These are phyloP conservation scores for Rhodotorula sp. DNA, from an alignment of 1,284 basidiomycete genomes.

Conservation along the genomic window DNA sequence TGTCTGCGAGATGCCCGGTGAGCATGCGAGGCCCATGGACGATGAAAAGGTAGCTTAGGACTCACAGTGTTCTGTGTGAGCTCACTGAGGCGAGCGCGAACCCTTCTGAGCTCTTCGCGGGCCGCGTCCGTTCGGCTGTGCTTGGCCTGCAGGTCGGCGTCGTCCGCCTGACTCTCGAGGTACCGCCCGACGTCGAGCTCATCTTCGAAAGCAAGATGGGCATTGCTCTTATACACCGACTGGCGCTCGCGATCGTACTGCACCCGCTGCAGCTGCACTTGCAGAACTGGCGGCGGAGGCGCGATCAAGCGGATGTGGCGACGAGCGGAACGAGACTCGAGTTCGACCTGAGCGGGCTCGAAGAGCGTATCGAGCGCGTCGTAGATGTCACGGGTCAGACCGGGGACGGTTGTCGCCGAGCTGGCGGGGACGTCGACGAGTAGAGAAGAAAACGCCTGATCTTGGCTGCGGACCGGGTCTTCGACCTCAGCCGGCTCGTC, in stretches of 20 bases:
- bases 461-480: conserved; percentile 46
- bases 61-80: conserved; percentile 52
- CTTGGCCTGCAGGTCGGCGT: conserved; percentile 55
- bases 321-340: conserved; percentile 76
- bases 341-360: conserved; percentile 76
- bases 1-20: too few relatives aligned
- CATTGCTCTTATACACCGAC: conserved; percentile 92
- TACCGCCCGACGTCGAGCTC: conserved; percentile 89
- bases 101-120: conserved; percentile 64
- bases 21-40: too few relatives aligned
- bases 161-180: conserved; percentile 63
- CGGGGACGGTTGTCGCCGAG: neutral
- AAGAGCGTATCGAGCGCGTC: conserved; percentile 92
- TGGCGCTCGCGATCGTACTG: conserved; percentile 91
- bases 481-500: conserved; percentile 8
- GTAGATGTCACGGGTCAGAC: conserved; percentile 81
- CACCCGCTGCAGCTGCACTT: conserved; percentile 93
- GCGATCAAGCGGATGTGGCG: conserved; percentile 86
- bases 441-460: conserved; percentile 88
- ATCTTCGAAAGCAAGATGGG: conserved; percentile 85
- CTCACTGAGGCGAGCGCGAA: conserved; percentile 64
- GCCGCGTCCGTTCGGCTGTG: conserved; percentile 69
- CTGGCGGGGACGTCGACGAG: conserved; percentile 76
- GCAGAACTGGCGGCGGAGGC: conserved; percentile 75
- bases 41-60: too few relatives aligned